Conservation (phyloP, 371 early-diverging fungal genomes). For the Batrachochytrium dendrobatidis region DNA sequence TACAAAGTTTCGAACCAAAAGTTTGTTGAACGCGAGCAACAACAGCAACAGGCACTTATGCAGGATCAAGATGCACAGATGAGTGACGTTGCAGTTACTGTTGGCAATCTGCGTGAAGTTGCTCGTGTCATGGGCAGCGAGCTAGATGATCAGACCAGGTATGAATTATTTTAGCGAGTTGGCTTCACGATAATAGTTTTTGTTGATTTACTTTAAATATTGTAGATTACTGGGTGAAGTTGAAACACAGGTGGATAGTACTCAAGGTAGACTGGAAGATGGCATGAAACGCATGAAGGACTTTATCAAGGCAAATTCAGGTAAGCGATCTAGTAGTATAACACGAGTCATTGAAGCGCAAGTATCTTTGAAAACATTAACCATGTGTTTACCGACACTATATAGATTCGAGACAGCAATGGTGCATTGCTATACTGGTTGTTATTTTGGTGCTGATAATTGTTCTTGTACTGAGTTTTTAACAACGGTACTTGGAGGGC, state of each 20-base stretch:
- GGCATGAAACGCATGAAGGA: slow-evolving; percentile 41
- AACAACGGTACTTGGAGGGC: no score
- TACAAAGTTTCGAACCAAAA: slow-evolving; percentile 23
- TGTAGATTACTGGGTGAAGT: slow-evolving; percentile 44
- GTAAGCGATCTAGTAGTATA: slow-evolving; percentile 23
- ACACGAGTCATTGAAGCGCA: slow-evolving; percentile 11
- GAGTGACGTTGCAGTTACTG: slow-evolving; percentile 50
- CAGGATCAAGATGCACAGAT: slow-evolving; percentile 55
- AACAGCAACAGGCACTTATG: slow-evolving; percentile 42
- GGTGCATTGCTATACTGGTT: slow-evolving; percentile 41
- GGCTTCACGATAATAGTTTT: slow-evolving; percentile 2
- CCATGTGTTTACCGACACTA: not conserved
- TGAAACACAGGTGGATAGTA: slow-evolving; percentile 43
- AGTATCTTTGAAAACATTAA: slow-evolving; percentile 30
- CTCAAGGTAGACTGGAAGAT: slow-evolving; percentile 40
- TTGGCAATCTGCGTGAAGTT: slow-evolving; percentile 53
- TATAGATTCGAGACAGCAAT: slow-evolving; percentile 39
- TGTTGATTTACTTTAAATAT: not conserved
- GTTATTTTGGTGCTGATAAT: slow-evolving; percentile 45
- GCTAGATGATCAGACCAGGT: slow-evolving; percentile 55
- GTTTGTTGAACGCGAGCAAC: slow-evolving; percentile 35
- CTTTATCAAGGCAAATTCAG: slow-evolving; percentile 42
- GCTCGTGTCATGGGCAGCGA: slow-evolving; percentile 56
- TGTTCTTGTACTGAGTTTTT: slow-evolving; percentile 27
- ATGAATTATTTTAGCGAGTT: no score